Evolutionary conservation across 140 eudicot species (phyloP), one percentile per base, ranked within the genome.

Genomic region (Cichorium intybus): DNA sequence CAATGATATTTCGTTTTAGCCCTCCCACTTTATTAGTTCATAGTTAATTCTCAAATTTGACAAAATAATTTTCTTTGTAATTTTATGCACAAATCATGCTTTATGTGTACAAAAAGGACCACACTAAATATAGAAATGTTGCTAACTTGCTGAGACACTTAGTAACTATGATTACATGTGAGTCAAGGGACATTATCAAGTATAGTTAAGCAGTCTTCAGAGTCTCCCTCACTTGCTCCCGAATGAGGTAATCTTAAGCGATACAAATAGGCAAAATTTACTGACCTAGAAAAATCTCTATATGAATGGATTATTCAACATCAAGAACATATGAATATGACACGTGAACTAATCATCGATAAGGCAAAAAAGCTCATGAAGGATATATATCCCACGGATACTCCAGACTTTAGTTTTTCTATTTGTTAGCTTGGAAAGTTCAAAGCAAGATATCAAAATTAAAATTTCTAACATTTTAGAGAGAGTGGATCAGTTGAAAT

Each of bases 271-370:
- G 29, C 29, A 27, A 27, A 27, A 27, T 27, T 27, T 27, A 2
- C 29, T 27, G 29, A 27, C 29, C 29, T 27, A 27, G 29, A 27
- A 27, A 27, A 27, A 27, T 27, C 29, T 27, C 29, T 66, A n/a
- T n/a, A n/a, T n/a, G n/a, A n/a, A n/a, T n/a, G n/a, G n/a, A n/a
- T n/a, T n/a, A n/a, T n/a, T n/a, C n/a, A n/a, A n/a, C n/a, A 66
- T 23, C 72, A 66, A 66, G 9, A 52, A 51, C 53, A 6, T 66
- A 24, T 66, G 49, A 66, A 66, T 34, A 66, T 66, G 31, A 16
- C 24, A 1, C 49, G 35, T 2, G 62, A 66, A 29, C 54, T 21
- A 29, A 52, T 66, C 37, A 51, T 18, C 27, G 62, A 66, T 53
- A 66, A 52, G 48, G 23, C 41, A 33, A 29, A 51, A 31, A 4